Evolutionary conservation across 2,329 filamentous ascomycete species (phyloP).

Genomic region (Thermoascus crustaceus): DNA sequence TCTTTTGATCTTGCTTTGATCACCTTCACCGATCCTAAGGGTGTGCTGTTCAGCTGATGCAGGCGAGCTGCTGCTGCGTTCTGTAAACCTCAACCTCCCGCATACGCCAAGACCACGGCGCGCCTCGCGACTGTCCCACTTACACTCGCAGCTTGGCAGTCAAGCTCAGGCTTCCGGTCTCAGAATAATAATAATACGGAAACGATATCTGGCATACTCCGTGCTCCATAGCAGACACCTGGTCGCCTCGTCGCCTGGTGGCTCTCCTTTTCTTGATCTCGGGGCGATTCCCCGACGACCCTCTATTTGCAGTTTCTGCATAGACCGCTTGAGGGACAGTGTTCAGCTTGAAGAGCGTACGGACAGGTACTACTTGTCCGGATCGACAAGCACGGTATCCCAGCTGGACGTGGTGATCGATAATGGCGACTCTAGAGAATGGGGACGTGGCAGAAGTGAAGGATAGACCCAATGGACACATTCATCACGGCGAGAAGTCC

Average conservation of each 20-base stretch:
- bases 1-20: no score
- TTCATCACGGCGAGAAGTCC: constrained; percentile 6
- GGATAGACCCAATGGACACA: constrained; percentile 11
- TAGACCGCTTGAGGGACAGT: not conserved
- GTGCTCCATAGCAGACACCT: not conserved
- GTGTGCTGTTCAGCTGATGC: no score
- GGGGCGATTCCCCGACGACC: constrained; percentile 3
- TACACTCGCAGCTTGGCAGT: no score
- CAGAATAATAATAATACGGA: no score
- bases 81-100: no score
- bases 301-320: not conserved
- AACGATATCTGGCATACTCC: not conserved
- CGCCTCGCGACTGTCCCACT: no score
- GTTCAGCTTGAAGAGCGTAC: not conserved
- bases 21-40: no score
- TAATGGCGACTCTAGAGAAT: constrained; percentile 21
- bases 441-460: constrained; percentile 15
- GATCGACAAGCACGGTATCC: no score
- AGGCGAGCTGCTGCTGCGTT: no score
- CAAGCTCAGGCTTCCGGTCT: no score
- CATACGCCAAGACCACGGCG: no score
- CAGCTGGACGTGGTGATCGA: constrained; percentile 8
- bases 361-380: no score
- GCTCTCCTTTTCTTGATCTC: not conserved
- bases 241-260: not conserved